Conservation (phyloP, 306 rosid species). For the Cercis canadensis region DNA sequence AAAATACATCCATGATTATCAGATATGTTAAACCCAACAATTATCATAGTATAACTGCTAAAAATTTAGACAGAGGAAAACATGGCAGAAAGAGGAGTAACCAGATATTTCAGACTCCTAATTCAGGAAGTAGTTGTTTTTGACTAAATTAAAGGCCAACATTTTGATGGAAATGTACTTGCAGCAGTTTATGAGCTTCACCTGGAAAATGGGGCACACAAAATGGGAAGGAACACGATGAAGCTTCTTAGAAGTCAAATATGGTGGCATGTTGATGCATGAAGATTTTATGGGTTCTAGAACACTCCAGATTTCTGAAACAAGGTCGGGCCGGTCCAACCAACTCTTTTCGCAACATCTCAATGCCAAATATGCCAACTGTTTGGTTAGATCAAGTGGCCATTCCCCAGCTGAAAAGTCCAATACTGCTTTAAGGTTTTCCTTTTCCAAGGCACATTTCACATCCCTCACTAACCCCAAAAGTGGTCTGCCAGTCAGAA, state of each 20-base stretch:
- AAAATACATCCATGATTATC: too few relatives aligned
- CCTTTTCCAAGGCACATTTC: conserved; percentile 71
- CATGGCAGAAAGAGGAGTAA: conserved; percentile 5
- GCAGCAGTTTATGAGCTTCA: conserved; percentile 43
- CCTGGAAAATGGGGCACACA: conserved; percentile 95
- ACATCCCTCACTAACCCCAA: conserved; percentile 66
- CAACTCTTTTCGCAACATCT: conserved; percentile 67
- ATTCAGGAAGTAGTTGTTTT: conserved; percentile 2
- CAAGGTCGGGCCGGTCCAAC: conserved; percentile 69
- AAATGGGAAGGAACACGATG: conserved; percentile 83
- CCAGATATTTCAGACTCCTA: background rate
- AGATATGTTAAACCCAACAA: background rate
- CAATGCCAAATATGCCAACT: conserved; percentile 71
- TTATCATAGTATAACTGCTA: conserved; percentile 6
- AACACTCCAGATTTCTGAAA: conserved; percentile 63
- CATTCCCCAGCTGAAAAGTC: conserved; percentile 94
- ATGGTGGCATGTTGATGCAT: conserved; percentile 49
- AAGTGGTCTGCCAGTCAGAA: conserved; percentile 73
- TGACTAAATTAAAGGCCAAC: background rate
- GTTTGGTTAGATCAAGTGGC: conserved; percentile 73
- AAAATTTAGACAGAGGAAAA: background rate
- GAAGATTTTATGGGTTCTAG: conserved; percentile 74
- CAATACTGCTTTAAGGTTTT: conserved; percentile 57
- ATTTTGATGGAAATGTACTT: conserved; percentile 26
- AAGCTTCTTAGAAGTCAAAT: conserved; percentile 63